phyloP scores from a whole-genome alignment of 108 stramenopile genomes.

The Cyclostephanos tholiformis region DNA sequence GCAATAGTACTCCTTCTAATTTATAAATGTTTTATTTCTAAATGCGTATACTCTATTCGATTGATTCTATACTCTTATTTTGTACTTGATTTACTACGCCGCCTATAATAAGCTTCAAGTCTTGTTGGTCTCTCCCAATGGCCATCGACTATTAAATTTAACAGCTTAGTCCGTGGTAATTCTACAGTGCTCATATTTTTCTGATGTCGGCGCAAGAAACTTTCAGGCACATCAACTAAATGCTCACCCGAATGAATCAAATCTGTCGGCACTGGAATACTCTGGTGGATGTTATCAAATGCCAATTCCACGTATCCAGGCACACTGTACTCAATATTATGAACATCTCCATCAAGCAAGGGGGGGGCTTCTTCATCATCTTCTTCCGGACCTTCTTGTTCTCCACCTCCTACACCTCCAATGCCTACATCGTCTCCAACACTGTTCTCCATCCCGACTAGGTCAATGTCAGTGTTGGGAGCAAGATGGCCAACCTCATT shows the following conservation, averaged over 20 bases:
- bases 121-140: constrained; percentile 6
- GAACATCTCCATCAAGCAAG: not conserved
- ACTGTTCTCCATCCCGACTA: too few relatives aligned
- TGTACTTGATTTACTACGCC: not conserved
- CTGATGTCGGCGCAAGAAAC: not conserved
- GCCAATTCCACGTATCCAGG: not conserved
- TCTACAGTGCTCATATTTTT: not conserved
- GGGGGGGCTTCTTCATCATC: not conserved
- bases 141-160: not conserved
- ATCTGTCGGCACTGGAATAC: not conserved
- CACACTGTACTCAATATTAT: not conserved
- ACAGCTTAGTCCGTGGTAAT: not conserved
- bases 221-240: not conserved
- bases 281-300: not conserved
- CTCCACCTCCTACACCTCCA: too few relatives aligned
- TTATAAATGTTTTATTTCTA: too few relatives aligned
- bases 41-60: not conserved
- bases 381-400: too few relatives aligned
- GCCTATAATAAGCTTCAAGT: not conserved
- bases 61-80: not conserved
- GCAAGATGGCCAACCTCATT: too few relatives aligned
- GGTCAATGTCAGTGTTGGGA: too few relatives aligned
- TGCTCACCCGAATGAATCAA: not conserved
- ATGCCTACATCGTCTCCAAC: too few relatives aligned
- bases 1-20: not conserved